phyloP scores from a whole-genome alignment of 2,329 filamentous ascomycete genomes.

The Aspergillus sclerotialis region DNA sequence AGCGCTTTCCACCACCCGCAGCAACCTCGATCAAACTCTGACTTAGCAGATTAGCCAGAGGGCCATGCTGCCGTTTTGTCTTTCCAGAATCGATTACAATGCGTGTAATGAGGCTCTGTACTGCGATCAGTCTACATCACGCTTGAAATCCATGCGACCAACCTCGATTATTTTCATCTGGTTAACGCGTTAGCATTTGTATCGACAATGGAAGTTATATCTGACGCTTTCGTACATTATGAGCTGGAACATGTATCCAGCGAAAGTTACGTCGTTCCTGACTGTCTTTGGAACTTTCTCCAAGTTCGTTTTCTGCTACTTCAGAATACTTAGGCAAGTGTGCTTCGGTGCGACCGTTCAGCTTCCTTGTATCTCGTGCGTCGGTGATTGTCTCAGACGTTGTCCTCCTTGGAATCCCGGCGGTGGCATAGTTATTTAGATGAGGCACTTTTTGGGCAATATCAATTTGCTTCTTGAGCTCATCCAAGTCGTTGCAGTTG shows the following conservation, averaged over 20 bases:
- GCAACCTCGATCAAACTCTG: constrained; percentile 4
- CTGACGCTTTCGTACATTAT: not conserved
- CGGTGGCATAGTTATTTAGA: not conserved
- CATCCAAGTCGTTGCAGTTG: not conserved
- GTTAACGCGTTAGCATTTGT: not conserved
- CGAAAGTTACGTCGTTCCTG: constrained; percentile 2
- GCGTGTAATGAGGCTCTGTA: constrained; percentile 3
- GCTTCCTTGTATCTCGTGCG: too few relatives aligned
- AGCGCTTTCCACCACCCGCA: constrained; percentile 6
- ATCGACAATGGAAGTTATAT: not conserved
- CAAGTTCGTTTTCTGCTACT: not conserved
- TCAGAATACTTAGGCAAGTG: not conserved
- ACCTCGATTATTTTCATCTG: constrained; percentile 1
- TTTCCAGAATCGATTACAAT: constrained; percentile 1
- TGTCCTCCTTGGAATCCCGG: not conserved
- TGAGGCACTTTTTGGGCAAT: not conserved
- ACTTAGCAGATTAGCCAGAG: constrained; percentile 3
- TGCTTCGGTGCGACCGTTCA: too few relatives aligned
- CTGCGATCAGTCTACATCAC: not conserved
- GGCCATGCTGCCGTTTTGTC: constrained; percentile 4
- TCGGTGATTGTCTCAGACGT: not conserved
- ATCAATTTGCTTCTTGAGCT: not conserved
- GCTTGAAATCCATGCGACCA: not conserved
- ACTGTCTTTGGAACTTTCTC: not conserved
- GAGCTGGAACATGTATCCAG: constrained; percentile 5